These are phyloP conservation scores for Talaromyces rugulosus DNA, from an alignment of 2,329 filamentous ascomycete genomes.

Conservation along the genomic window DNA sequence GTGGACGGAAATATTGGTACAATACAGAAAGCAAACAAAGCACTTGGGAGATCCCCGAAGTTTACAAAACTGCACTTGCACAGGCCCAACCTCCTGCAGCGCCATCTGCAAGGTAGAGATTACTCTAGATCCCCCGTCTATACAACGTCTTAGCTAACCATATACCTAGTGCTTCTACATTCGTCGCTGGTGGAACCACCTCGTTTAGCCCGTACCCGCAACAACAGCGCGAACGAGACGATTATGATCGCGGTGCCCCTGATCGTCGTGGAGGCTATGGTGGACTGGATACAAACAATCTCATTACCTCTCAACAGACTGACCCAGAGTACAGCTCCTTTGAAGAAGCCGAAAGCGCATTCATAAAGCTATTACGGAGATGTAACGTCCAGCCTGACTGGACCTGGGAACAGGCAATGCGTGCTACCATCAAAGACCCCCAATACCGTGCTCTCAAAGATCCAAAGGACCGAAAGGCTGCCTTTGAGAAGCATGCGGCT, in stretches of 20 bases:
- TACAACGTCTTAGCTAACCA: neutral
- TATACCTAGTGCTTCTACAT: slow-evolving; percentile 42
- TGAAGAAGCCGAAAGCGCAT: slow-evolving; percentile 90
- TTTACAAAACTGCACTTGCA: slow-evolving; percentile 70
- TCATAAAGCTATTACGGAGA: slow-evolving; percentile 82
- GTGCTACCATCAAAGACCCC: slow-evolving; percentile 79
- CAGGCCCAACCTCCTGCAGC: slow-evolving; percentile 45
- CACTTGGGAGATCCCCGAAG: slow-evolving; percentile 89
- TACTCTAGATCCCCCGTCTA: neutral
- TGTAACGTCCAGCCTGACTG: slow-evolving; percentile 85
- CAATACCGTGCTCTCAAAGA: slow-evolving; percentile 93
- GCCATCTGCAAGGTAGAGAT: slow-evolving; percentile 44
- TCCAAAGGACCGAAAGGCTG: slow-evolving; percentile 80
- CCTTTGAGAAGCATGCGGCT: slow-evolving; percentile 92
- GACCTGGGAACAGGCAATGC: slow-evolving; percentile 87
- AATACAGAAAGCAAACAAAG: slow-evolving; percentile 89
- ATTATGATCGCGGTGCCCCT: slow-evolving; percentile 41
- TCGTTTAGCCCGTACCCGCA: slow-evolving; percentile 37
- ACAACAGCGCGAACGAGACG: slow-evolving; percentile 45
- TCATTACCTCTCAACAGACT: slow-evolving; percentile 38
- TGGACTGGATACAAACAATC: slow-evolving; percentile 37
- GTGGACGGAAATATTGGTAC: slow-evolving; percentile 91
- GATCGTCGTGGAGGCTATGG: slow-evolving; percentile 46
- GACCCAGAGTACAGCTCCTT: slow-evolving; percentile 74
- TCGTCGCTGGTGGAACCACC: slow-evolving; percentile 56